Base-by-base conservation (phyloP, 768 basidiomycete species). In the Suillus hirtellus region DNA sequence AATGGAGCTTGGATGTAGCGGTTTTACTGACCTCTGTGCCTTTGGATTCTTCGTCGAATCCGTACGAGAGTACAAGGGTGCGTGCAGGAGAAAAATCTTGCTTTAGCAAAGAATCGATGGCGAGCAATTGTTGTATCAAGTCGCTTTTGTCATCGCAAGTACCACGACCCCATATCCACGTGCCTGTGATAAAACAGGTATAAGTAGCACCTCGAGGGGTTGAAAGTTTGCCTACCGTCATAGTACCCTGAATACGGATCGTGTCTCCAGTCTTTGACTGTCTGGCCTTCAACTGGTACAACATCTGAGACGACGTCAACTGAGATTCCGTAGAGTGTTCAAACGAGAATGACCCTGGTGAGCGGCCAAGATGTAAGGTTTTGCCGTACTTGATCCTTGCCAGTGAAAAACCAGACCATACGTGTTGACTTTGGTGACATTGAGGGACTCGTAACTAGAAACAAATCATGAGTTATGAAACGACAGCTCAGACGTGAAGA, bases 161-260 rank as follows among this genome's bases (percentile, higher is more conserved):
- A 42, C 92, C 92, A 10, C 92, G 81, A 7, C 92, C 92, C 90
- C 90, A 93, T 19, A 94, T 79, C 64, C 79, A 82, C 60, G 83
- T 76, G n/a, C 82, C 84, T 77, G 59, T n/a, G 14, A 17, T n/a
- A 12, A 56, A 10, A 56, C 12, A 61, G 27, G 21, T 24, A 9
- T 7, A 19, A 6, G 42, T 21, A 55, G 24, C 12, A 2, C 40
- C 19, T 42, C 17, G 24, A 27, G 56, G 40, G 24, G 31, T 53
- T 15, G 27, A 21, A 14, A 64, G 3, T 24, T 21, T 31, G 34
- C 59, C 10, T 53, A 81, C 84, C 84, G 63, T 86, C 85, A 67
- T 78, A 85, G 62, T 78, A 70, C 0, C 88, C 88, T 40, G 85
- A 86, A 69, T 83, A 89, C 0, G 87, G 85, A 3, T 84, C 84